Percentiles rank a stretch among this genome's conserved stretches.
Evolutionary conservation across 768 basidiomycete species (phyloP).

Genomic region (Phlebiopsis flavidoalba): DNA sequence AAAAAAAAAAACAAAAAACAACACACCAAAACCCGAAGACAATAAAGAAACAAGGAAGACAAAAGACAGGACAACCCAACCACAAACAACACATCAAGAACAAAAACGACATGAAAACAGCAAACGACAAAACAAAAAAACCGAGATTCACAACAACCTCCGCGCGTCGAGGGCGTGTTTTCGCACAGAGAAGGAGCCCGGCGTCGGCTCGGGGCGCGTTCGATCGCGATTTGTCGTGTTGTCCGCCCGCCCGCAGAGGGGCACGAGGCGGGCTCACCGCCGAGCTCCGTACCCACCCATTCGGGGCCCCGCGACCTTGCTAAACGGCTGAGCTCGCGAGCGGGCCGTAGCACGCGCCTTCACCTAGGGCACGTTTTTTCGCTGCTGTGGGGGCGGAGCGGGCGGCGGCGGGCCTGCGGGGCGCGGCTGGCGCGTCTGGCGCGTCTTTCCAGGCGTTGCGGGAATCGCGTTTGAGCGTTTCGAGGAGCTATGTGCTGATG

Average conservation of each 20-base stretch:
- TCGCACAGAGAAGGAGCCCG: background rate
- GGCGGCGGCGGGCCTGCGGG: slow-evolving; percentile 15
- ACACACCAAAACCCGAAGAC: too few species aligned
- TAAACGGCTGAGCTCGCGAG: slow-evolving; percentile 60
- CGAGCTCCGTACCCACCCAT: slow-evolving; percentile 60
- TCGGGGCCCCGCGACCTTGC: slow-evolving; percentile 69
- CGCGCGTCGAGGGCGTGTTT: background rate
- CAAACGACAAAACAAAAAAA: too few species aligned
- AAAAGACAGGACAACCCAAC: too few species aligned
- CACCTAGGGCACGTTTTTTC: slow-evolving; percentile 20
- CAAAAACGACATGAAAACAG: too few species aligned
- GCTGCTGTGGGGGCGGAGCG: slow-evolving; percentile 12
- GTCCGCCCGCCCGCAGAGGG: background rate
- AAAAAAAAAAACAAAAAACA: too few species aligned
- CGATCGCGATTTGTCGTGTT: too few species aligned
- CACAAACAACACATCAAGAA: too few species aligned
- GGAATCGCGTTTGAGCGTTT: slow-evolving; percentile 59
- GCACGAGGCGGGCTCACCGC: slow-evolving; percentile 35
- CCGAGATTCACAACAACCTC: too few species aligned
- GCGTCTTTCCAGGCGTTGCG: slow-evolving; percentile 63
- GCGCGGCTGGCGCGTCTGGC: slow-evolving; percentile 32
- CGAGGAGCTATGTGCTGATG: slow-evolving; percentile 46
- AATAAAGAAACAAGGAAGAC: too few species aligned
- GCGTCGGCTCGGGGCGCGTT: background rate
- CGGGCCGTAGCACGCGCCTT: slow-evolving; percentile 62